These are phyloP conservation scores for Coprinellus micaceus DNA, from an alignment of 768 basidiomycete species.

Conservation along the genomic window DNA sequence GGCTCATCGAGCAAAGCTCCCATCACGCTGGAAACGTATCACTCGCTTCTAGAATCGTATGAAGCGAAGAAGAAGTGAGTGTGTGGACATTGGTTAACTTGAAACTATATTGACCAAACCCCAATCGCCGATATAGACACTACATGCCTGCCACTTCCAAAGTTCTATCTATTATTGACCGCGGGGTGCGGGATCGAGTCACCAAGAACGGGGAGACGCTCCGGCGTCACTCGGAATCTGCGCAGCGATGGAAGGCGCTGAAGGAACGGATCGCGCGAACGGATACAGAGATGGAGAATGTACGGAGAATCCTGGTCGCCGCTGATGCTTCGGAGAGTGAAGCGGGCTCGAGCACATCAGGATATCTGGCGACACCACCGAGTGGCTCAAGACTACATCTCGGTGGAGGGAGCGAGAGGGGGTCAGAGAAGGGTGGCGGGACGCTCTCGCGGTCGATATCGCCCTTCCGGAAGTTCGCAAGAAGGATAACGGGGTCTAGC, in stretches of 20 bases:
- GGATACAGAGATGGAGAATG: constrained; percentile 76
- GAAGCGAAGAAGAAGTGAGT: constrained; percentile 85
- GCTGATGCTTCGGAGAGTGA: constrained; percentile 59
- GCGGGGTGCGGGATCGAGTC: constrained; percentile 87
- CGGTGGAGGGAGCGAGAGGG: constrained; percentile 42
- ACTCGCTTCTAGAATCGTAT: constrained; percentile 66
- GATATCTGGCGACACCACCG: constrained; percentile 64
- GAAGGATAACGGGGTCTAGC: constrained; percentile 55
- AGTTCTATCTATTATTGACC: constrained; percentile 90
- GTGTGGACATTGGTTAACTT: constrained; percentile 7
- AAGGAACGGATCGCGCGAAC: constrained; percentile 77
- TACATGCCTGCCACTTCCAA: constrained; percentile 93
- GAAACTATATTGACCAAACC: constrained; percentile 1
- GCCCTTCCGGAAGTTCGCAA: constrained; percentile 74
- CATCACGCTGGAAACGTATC: constrained; percentile 60
- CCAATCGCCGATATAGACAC: too few species aligned
- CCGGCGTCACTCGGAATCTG: constrained; percentile 84
- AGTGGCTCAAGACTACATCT: constrained; percentile 36
- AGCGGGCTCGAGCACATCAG: constrained; percentile 65
- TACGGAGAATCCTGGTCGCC: constrained; percentile 54
- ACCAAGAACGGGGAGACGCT: constrained; percentile 97
- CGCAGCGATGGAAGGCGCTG: constrained; percentile 78
- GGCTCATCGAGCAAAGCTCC: constrained; percentile 42
- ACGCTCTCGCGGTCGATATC: constrained; percentile 75
- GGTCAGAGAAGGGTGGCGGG: constrained; percentile 15